Percentiles rank a stretch among this genome's conserved stretches.
Evolutionary conservation across 352 stramenopile species (phyloP).

Genomic region (Globisporangium sylvaticum): DNA sequence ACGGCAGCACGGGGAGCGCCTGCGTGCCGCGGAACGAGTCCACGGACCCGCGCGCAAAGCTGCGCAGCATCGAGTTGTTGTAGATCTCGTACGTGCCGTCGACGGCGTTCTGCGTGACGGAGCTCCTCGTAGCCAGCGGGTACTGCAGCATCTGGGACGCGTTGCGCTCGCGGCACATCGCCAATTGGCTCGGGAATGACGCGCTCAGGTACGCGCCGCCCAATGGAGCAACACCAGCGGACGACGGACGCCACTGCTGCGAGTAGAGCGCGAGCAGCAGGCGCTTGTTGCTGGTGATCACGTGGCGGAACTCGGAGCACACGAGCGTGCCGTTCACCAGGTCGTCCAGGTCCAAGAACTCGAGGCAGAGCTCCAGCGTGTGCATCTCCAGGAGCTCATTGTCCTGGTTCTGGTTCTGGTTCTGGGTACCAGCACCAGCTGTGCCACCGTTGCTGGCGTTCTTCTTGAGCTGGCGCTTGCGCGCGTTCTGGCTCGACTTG

Average conservation of each 20-base stretch:
- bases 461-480: constrained; percentile 24
- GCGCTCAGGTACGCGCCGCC: constrained; percentile 33
- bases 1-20: constrained; percentile 49
- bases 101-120: constrained; percentile 20
- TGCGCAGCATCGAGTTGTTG: constrained; percentile 86
- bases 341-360: constrained; percentile 60
- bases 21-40: constrained; percentile 66
- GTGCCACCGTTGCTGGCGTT: neutral
- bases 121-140: constrained; percentile 59
- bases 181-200: constrained; percentile 40
- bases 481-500: constrained; percentile 25
- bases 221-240: constrained; percentile 15
- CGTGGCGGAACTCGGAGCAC: constrained; percentile 55
- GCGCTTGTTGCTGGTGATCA: constrained; percentile 37
- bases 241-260: constrained; percentile 44
- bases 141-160: constrained; percentile 21
- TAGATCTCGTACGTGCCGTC: constrained; percentile 46
- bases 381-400: constrained; percentile 37
- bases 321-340: constrained; percentile 38
- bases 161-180: constrained; percentile 36
- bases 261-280: constrained; percentile 59
- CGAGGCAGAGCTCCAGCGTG: constrained; percentile 67
- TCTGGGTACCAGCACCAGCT: neutral
- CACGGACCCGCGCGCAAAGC: constrained; percentile 58
- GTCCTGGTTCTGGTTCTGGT: constrained; percentile 7